These are phyloP conservation scores for Alternaria dauci DNA, from an alignment of 2,329 filamentous ascomycete genomes.

Conservation along the genomic window DNA sequence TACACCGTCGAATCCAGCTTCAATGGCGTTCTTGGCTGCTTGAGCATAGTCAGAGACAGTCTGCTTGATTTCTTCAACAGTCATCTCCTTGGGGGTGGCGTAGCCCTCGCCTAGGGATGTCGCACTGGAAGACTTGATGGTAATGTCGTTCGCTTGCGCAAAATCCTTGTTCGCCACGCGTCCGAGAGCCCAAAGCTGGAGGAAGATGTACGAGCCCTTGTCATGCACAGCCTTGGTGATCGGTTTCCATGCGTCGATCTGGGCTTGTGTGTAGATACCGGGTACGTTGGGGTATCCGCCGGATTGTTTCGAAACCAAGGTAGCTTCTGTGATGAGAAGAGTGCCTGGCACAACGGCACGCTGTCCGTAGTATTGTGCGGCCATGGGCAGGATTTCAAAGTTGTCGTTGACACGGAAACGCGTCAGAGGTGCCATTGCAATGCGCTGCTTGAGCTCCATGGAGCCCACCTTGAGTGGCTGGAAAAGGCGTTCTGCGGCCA, in stretches of 20 bases:
- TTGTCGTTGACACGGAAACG: constrained; percentile 57
- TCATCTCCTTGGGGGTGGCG: constrained; percentile 52
- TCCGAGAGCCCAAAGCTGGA: constrained; percentile 70
- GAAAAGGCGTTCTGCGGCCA: constrained; percentile 45
- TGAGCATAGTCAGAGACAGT: constrained; percentile 51
- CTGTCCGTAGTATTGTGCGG: constrained; percentile 63
- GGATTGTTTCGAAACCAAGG: constrained; percentile 58
- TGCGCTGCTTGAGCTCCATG: constrained; percentile 44
- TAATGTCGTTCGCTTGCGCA: constrained; percentile 47
- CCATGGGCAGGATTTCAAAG: constrained; percentile 56
- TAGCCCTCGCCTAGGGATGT: constrained; percentile 52
- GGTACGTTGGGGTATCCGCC: constrained; percentile 63
- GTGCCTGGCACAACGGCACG: constrained; percentile 63
- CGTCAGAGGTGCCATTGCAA: constrained; percentile 50
- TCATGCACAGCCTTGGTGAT: constrained; percentile 70
- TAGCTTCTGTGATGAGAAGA: constrained; percentile 67
- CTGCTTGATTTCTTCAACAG: constrained; percentile 51
- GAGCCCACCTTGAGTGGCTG: constrained; percentile 47
- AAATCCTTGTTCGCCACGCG: constrained; percentile 58
- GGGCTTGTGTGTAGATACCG: constrained; percentile 62
- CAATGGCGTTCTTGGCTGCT: constrained; percentile 57
- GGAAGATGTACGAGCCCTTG: constrained; percentile 67
- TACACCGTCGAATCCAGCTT: constrained; percentile 69
- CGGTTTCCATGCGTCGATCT: constrained; percentile 65
- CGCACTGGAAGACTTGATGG: constrained; percentile 46